Evolutionary conservation across 169 alveolate species (phyloP), one percentile per base, ranked within the genome.

Genomic region (Plasmodium gaboni): DNA sequence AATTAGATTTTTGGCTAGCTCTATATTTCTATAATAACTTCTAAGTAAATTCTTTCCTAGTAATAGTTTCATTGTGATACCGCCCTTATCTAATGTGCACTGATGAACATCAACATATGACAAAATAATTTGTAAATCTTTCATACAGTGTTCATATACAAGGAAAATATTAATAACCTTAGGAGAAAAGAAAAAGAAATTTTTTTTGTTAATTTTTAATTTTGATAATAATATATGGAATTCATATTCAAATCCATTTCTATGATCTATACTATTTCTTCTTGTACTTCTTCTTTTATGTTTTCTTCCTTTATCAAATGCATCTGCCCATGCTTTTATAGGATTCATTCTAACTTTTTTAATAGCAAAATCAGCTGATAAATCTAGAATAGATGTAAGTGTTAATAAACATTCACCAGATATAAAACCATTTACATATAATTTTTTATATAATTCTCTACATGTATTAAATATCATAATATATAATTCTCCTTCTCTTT

Each of bases 21-120:
- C 67, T 57, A 88, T 88, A 42, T 76, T 74, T 57, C 86, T 53
- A 55, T 74, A 74, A 51, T 88, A 88, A 50, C 93, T 88, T 24
- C 24, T 69, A 57, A 93, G 38, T 50, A 95, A 94, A 48, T 87
- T 92, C 13, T 76, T 89, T 60, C 95, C 96, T 74, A 95, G 67
- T 15, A 95, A 64, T 17, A 86, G 71, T 73, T 93, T 92, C 92
- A 95, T 63, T 60, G 89, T 93, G 51, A 88, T 86, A 22, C 96
- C 96, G 19, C 96, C 96, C 64, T 91, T 88, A 57, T 71, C 95
- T 38, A 95, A 87, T 60, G 95, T 92, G 55, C 94, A 93, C 73
- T 94, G 95, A 88, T 95, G 97, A 51, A 93, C 97, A 72, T 94
- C 97, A n/a, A 95, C 95, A 89, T 93, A 95, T 2, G 97, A 94